Base-by-base conservation (phyloP, 176 grass and related monocot species). In the Musa troglodytarum region DNA sequence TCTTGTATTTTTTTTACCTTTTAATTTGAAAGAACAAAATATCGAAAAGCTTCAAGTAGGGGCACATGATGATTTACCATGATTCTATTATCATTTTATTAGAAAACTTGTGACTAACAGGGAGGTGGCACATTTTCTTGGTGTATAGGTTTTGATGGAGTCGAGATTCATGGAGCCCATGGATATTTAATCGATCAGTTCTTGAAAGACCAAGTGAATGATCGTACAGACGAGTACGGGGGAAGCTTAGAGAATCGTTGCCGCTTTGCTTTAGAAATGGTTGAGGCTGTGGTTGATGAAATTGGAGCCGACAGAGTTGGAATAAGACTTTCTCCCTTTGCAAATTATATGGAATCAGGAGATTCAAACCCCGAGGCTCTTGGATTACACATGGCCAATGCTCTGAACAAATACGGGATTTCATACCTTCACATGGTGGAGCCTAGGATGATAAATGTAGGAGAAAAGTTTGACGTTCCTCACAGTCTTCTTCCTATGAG, bases 101-200 rank as follows among this genome's bases (percentile, higher is more conserved):
- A 10, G 22, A 8, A 7, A 63, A 26, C 22, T 65, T 12, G 28
- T 1, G 24, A 22, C 14, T 21, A 51, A 70, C 19, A 6, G 17
- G 17, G 34, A 51, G 17, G 20, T 49, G 21, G 17, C 7, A 29
- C n/a, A 26, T 26, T 61, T 2, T 7, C 28, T 2, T 84, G 65
- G 11, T 86, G 11, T 73, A 54, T 72, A 96, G 92, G 87, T 80
- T 96, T 96, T 71, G 89, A 92, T 80, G 92, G 89, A 50, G 87
- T 96, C 82, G 92, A 96, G 80, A 89, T 96, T 15, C 92, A 96
- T 80, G 84, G 84, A 63, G 84, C 87, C 26, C 82, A 96, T 53
- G 89, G 87, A 63, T 96, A 92, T 71, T 82, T 96, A 81, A 85
- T 96, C 11, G 92, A 92, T 50, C 92, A 92, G 16, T 96, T 96